Conservation (phyloP, 1,284 basidiomycete species). For the Pyrrhoderma lamaoense region DNA sequence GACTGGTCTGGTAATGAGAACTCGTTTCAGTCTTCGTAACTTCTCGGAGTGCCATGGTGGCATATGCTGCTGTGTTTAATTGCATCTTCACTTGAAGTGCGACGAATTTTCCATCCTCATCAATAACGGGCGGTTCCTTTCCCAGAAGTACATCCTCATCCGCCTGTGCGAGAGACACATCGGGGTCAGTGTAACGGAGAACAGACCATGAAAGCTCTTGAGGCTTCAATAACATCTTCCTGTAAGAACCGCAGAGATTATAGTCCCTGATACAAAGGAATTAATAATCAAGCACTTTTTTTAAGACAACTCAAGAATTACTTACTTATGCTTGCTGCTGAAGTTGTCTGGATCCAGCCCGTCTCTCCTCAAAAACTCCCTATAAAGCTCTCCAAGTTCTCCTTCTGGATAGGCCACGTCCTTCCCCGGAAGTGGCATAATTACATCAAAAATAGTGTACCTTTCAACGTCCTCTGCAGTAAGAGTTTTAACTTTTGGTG, state of each 20-base stretch:
- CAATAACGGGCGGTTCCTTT: conserved; percentile 60
- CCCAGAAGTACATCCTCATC: conserved; percentile 90
- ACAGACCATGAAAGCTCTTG: conserved; percentile 74
- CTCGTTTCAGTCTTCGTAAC: conserved; percentile 91
- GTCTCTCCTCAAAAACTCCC: conserved; percentile 73
- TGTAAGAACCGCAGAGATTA: conserved; percentile 87
- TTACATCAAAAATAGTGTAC: conserved; percentile 87
- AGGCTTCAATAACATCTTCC: conserved; percentile 84
- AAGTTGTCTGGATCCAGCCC: conserved; percentile 86
- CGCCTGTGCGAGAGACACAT: conserved; percentile 84
- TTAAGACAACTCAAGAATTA: neutral
- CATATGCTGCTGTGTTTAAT: conserved; percentile 84
- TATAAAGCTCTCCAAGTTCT: conserved; percentile 74
- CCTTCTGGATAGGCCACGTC: conserved; percentile 88
- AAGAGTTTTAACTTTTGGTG: conserved; percentile 70
- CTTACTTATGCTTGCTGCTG: conserved; percentile 80
- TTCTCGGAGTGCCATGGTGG: conserved; percentile 92
- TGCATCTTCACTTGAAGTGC: conserved; percentile 78
- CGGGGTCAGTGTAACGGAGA: conserved; percentile 87
- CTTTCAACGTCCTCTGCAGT: conserved; percentile 68
- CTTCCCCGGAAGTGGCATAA: conserved; percentile 92
- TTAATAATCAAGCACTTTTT: neutral
- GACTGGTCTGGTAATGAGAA: conserved; percentile 74
- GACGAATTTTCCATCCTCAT: conserved; percentile 71
- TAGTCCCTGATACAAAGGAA: conserved; percentile 60